A percentile compares a stretch with the other conserved stretches of the same genome.
These are phyloP conservation scores for Venturiaceae sp. DNA, from an alignment of 2,329 filamentous ascomycete species.

Conservation along the genomic window DNA sequence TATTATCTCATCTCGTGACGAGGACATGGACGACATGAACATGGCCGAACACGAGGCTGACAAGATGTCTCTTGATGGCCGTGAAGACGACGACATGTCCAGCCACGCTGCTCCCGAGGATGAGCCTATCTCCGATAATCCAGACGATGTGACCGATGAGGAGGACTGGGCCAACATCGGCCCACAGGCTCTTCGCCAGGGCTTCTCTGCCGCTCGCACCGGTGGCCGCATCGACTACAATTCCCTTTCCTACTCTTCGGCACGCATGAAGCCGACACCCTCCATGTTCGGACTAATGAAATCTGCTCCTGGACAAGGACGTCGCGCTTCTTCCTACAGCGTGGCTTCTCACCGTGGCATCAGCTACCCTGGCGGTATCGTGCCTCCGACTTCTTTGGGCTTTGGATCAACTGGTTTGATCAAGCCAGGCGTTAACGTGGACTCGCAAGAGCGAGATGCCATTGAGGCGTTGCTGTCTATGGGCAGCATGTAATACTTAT, in stretches of 20 bases:
- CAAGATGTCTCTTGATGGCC: slow-evolving; percentile 80
- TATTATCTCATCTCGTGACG: slow-evolving; percentile 60
- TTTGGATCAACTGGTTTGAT: slow-evolving; percentile 29
- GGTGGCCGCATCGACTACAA: slow-evolving; percentile 24
- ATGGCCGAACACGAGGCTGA: slow-evolving; percentile 82
- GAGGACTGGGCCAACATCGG: slow-evolving; percentile 93
- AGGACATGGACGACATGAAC: slow-evolving; percentile 51
- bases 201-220: background rate
- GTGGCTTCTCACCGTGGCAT: slow-evolving; percentile 1
- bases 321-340: background rate
- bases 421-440: slow-evolving; percentile 24
- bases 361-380: slow-evolving; percentile 6
- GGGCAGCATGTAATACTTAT: slow-evolving; percentile 50
- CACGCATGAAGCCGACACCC: background rate
- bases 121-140: slow-evolving; percentile 58
- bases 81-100: slow-evolving; percentile 58
- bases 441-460: slow-evolving; percentile 63
- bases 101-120: slow-evolving; percentile 60
- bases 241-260: slow-evolving; percentile 22
- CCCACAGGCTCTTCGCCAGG: slow-evolving; percentile 68
- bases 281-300: background rate
- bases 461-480: slow-evolving; percentile 73
- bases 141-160: slow-evolving; percentile 79
- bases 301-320: background rate
- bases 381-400: slow-evolving; percentile 14